Conservation (phyloP, 148 eudicot species). For the Talinum fruticosum region DNA sequence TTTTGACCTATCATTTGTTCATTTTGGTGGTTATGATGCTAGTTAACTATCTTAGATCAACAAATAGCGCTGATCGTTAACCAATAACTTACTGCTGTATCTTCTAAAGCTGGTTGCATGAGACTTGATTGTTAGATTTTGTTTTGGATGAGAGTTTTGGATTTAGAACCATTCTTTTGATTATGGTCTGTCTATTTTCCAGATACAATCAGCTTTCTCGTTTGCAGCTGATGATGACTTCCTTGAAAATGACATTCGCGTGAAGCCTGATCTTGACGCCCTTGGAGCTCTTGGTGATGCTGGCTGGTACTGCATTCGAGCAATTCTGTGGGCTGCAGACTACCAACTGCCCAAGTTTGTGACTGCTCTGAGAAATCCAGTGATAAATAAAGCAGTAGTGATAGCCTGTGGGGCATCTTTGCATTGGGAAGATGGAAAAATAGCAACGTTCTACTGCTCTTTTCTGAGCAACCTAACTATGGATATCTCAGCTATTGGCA, state of each 20-base stretch:
- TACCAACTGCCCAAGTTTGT: slow-evolving; percentile 52
- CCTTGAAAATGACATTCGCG: slow-evolving; percentile 56
- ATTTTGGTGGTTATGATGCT: background rate
- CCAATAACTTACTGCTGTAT: background rate
- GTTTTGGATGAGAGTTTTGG: too few relatives aligned
- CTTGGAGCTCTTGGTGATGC: slow-evolving; percentile 66
- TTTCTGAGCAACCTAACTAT: slow-evolving; percentile 51
- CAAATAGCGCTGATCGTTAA: background rate
- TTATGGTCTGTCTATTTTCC: slow-evolving; percentile 3
- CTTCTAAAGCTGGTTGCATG: background rate
- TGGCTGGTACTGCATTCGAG: slow-evolving; percentile 66
- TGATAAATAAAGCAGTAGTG: slow-evolving; percentile 45
- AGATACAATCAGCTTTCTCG: slow-evolving; percentile 46
- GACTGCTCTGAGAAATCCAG: slow-evolving; percentile 38
- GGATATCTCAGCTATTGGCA: slow-evolving; percentile 45
- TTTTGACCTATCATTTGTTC: too few relatives aligned
- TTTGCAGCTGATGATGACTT: slow-evolving; percentile 35
- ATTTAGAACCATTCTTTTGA: background rate
- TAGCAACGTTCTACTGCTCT: slow-evolving; percentile 56
- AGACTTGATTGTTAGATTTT: background rate
- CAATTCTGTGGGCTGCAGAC: slow-evolving; percentile 48
- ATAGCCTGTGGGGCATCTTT: slow-evolving; percentile 57
- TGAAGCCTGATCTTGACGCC: slow-evolving; percentile 59
- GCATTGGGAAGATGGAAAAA: slow-evolving; percentile 51
- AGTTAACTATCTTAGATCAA: too few relatives aligned